phyloP scores from a whole-genome alignment of 148 eudicot species.

The Rhododendron ferrugineum region DNA sequence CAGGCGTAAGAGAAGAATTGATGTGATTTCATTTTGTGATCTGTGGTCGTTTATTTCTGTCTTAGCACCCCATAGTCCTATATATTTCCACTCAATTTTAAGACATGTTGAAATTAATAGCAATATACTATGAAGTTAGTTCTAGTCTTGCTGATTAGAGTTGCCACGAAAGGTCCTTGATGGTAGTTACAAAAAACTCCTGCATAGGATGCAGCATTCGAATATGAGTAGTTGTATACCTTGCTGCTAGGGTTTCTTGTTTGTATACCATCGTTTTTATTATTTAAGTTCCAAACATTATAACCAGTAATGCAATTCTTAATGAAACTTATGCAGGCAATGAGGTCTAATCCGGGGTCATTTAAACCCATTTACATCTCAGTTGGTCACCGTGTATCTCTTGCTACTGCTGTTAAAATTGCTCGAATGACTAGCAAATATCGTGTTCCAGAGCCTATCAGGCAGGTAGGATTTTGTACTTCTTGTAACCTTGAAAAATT shows the following conservation, averaged over 20 bases:
- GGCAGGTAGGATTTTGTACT: conserved; percentile 53
- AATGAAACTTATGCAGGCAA: conserved; percentile 46
- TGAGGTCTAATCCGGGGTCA: conserved; percentile 50
- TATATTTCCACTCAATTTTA: background rate
- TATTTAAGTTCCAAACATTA: background rate
- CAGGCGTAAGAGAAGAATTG: background rate
- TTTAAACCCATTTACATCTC: conserved; percentile 82
- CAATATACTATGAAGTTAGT: background rate
- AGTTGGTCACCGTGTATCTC: conserved; percentile 86
- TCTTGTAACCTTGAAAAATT: background rate
- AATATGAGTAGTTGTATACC: background rate
- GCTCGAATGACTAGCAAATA: conserved; percentile 63
- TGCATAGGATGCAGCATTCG: background rate
- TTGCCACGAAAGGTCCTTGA: background rate
- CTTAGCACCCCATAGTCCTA: background rate
- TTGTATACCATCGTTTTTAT: background rate
- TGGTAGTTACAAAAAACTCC: background rate
- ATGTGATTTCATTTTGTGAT: background rate
- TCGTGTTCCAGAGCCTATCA: conserved; percentile 89
- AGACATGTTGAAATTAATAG: background rate
- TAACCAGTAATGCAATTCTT: background rate
- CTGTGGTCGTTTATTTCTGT: background rate
- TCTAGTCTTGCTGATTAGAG: background rate
- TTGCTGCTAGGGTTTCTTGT: background rate
- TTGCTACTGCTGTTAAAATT: conserved; percentile 56